Evolutionary conservation across 2,329 filamentous ascomycete species (phyloP).

Genomic region (Fusarium chlamydosporum): DNA sequence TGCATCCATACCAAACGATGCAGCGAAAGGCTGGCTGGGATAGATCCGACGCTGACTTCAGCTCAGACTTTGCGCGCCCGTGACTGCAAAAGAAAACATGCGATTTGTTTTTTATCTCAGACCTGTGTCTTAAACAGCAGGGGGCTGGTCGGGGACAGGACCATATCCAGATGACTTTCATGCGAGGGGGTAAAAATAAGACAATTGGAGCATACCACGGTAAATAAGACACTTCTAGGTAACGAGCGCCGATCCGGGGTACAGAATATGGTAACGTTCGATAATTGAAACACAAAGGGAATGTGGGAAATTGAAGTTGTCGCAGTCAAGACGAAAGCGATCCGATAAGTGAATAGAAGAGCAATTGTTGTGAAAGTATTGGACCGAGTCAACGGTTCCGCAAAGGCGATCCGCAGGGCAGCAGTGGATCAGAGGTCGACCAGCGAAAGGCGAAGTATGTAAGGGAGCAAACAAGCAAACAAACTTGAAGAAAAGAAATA

Average conservation of each 20-base stretch:
- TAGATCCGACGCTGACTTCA: conserved; percentile 41
- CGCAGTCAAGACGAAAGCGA: conserved; percentile 28
- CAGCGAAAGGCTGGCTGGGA: conserved; percentile 21
- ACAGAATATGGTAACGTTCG: conserved; percentile 42
- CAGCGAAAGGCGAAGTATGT: conserved; percentile 44
- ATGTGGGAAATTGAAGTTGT: conserved; percentile 43
- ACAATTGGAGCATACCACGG: conserved; percentile 50
- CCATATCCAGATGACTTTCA: conserved; percentile 45
- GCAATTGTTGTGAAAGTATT: conserved; percentile 13
- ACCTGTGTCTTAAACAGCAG: conserved; percentile 40
- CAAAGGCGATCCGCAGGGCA: conserved; percentile 20
- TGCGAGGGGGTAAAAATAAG: conserved; percentile 41
- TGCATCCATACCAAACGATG: conserved; percentile 17
- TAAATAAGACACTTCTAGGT: conserved; percentile 48
- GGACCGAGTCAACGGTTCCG: conserved; percentile 31
- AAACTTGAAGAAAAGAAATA: conserved; percentile 19
- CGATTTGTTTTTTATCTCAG: conserved; percentile 11
- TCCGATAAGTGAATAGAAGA: conserved; percentile 29
- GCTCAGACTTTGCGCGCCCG: conserved; percentile 26
- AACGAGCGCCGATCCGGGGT: conserved; percentile 42
- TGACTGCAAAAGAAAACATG: conserved; percentile 36
- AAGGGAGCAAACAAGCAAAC: conserved; percentile 31
- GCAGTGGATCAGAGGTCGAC: conserved; percentile 36
- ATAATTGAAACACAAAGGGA: conserved; percentile 49
- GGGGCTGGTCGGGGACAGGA: conserved; percentile 39